Evolutionary conservation across 202 grass and related monocot genomes (phyloP).

Genomic region (Zizania palustris): DNA sequence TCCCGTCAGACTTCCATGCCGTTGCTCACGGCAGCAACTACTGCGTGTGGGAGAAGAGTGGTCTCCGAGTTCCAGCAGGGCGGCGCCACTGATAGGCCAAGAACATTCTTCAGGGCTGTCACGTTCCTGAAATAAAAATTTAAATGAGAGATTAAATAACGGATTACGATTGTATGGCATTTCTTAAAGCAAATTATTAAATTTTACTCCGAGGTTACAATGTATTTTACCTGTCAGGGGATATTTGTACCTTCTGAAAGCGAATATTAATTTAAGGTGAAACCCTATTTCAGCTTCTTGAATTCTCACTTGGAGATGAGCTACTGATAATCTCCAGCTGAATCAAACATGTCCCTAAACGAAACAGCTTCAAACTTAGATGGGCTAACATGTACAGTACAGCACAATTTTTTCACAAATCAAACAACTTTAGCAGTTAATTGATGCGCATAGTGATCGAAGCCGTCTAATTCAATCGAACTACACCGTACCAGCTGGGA

Average conservation of each 20-base stretch:
- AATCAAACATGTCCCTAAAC: no score
- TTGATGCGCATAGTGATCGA: not conserved
- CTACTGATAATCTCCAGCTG: no score
- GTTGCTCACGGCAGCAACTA: constrained; percentile 45
- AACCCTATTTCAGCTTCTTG: no score
- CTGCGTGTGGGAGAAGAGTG: constrained; percentile 50
- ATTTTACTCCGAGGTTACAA: not conserved
- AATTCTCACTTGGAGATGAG: no score
- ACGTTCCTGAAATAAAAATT: not conserved
- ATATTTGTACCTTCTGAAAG: no score
- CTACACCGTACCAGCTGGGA: not conserved
- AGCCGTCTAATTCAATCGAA: not conserved
- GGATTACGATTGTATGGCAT: not conserved
- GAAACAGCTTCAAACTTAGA: no score
- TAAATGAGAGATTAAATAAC: constrained; percentile 34
- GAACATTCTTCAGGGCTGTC: not conserved
- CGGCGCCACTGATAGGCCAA: not conserved
- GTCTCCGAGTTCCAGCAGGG: not conserved
- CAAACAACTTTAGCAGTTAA: not conserved
- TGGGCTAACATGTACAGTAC: no score
- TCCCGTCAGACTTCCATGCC: constrained; percentile 40
- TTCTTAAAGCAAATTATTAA: constrained; percentile 19
- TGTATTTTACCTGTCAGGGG: no score
- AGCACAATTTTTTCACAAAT: no score
- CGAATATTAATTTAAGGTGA: no score